phyloP scores from a whole-genome alignment of 2,329 filamentous ascomycete species.

The Talaromyces atroroseus region DNA sequence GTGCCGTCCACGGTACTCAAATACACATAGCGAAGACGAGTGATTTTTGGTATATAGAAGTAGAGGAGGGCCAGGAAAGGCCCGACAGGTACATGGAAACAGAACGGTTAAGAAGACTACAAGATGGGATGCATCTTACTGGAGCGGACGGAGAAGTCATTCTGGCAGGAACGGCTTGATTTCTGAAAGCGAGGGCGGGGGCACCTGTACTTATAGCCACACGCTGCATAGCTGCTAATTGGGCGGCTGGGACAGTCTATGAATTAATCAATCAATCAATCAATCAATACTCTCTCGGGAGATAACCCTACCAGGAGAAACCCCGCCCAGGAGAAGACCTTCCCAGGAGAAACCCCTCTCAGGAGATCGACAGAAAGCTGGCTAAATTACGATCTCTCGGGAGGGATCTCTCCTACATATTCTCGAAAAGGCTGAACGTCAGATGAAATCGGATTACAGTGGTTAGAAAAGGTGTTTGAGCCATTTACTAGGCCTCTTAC shows the following conservation, averaged over 20 bases:
- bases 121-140: too few species aligned
- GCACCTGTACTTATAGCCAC: background rate
- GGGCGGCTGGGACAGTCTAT: constrained; percentile 2
- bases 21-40: constrained; percentile 15
- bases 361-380: too few species aligned
- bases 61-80: constrained; percentile 1
- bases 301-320: too few species aligned
- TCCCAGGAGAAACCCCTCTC: too few species aligned
- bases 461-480: too few species aligned
- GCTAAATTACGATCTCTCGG: too few species aligned
- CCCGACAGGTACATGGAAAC: background rate
- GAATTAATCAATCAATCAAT: background rate
- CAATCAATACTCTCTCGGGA: too few species aligned
- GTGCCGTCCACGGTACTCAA: constrained; percentile 15
- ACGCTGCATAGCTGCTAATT: constrained; percentile 2
- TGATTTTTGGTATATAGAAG: constrained; percentile 12
- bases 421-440: too few species aligned
- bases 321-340: too few species aligned
- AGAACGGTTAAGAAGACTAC: background rate
- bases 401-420: too few species aligned
- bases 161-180: background rate
- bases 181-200: background rate
- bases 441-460: too few species aligned
- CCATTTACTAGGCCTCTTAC: too few species aligned
- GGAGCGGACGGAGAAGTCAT: background rate